A percentile compares a stretch with the other conserved stretches of the same genome.
phyloP scores from a whole-genome alignment of 768 basidiomycete species.

The Mycena albidolilacea region DNA sequence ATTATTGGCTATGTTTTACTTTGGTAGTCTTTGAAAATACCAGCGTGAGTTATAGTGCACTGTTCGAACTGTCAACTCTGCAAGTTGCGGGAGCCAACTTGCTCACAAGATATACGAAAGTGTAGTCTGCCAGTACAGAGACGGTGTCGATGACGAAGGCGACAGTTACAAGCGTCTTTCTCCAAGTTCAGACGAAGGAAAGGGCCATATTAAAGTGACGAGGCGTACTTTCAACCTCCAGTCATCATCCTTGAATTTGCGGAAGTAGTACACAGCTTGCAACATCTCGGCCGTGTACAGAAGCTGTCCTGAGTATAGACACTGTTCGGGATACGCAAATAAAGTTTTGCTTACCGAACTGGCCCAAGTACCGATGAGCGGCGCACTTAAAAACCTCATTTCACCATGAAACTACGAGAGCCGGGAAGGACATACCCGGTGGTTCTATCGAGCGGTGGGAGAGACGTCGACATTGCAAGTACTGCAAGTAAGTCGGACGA shows the following conservation, averaged over 20 bases:
- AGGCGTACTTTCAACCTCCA: not conserved
- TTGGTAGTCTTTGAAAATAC: not conserved
- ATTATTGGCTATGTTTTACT: not conserved
- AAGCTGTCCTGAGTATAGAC: not conserved
- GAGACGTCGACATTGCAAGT: conserved; percentile 5
- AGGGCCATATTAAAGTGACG: too few species aligned
- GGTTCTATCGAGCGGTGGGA: conserved; percentile 4
- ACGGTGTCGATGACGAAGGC: not conserved
- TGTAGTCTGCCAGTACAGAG: not conserved
- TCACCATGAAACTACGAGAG: not conserved
- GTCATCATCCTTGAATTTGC: not conserved
- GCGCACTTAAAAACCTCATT: conserved; percentile 10
- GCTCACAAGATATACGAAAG: not conserved
- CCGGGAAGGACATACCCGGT: conserved; percentile 1
- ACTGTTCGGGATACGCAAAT: not conserved
- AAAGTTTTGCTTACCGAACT: conserved; percentile 4
- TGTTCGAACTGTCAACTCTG: not conserved
- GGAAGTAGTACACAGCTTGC: not conserved
- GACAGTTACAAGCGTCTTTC: not conserved
- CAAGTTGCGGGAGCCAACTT: not conserved
- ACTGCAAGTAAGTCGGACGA: not conserved
- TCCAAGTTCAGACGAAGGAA: too few species aligned
- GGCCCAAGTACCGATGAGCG: conserved; percentile 2
- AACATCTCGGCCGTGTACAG: not conserved
- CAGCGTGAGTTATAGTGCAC: not conserved